Conservation (phyloP, 1,284 basidiomycete species). For the Phlebopus sp. region DNA sequence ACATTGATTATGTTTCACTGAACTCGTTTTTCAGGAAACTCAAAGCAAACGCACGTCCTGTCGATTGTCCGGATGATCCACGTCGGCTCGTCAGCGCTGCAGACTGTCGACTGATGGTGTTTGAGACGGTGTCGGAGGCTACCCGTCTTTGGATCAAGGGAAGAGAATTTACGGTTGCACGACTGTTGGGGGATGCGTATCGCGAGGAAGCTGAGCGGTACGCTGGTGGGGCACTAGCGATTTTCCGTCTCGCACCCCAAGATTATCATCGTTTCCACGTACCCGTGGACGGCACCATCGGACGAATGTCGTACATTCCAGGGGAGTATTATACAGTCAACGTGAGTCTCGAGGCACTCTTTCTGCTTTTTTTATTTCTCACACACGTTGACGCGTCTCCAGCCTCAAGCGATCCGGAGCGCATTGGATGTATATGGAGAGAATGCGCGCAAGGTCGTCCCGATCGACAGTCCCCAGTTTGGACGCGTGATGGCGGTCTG, state of each 20-base stretch:
- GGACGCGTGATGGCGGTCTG: constrained; percentile 89
- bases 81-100: constrained; percentile 82
- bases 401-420: constrained; percentile 82
- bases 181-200: constrained; percentile 80
- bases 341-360: constrained; percentile 41
- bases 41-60: constrained; percentile 77
- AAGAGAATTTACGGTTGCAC: constrained; percentile 81
- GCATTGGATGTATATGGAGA: constrained; percentile 93
- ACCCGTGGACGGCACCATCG: constrained; percentile 83
- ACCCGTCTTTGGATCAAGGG: constrained; percentile 97
- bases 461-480: constrained; percentile 83
- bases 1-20: not conserved
- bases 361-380: constrained; percentile 6
- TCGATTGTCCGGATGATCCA: constrained; percentile 72
- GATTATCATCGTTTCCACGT: constrained; percentile 98
- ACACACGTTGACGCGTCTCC: constrained; percentile 1
- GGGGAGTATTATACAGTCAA: constrained; percentile 96
- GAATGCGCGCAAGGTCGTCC: constrained; percentile 87
- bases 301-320: constrained; percentile 74
- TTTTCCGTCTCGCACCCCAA: constrained; percentile 92
- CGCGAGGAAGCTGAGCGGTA: constrained; percentile 67
- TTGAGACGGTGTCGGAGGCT: constrained; percentile 81
- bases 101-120: constrained; percentile 94
- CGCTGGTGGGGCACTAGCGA: constrained; percentile 74
- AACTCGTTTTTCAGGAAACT: constrained; percentile 72